Percentiles rank a stretch among this genome's conserved stretches.
Evolutionary conservation across 306 rosid genomes (phyloP).

Genomic region (Acacia confusa): DNA sequence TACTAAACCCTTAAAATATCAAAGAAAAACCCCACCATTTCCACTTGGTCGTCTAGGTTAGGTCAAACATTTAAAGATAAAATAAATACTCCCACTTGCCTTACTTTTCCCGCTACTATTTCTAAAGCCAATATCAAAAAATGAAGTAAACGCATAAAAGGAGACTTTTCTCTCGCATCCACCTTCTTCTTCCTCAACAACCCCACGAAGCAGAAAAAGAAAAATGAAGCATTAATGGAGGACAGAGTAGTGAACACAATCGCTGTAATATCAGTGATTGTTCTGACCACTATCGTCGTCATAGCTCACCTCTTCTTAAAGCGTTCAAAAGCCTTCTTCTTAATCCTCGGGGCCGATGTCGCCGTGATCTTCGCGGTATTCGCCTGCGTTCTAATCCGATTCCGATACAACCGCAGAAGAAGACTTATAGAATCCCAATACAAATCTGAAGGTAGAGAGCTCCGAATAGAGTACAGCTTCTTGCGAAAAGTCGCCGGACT

Average conservation of each 20-base stretch:
- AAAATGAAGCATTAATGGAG: conserved; percentile 62
- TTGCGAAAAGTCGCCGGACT: conserved; percentile 82
- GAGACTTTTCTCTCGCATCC: background rate
- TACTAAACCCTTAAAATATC: background rate
- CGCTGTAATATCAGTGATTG: conserved; percentile 40
- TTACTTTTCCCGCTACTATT: too few relatives aligned
- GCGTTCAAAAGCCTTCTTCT: conserved; percentile 61
- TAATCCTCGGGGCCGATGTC: conserved; percentile 65
- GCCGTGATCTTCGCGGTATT: conserved; percentile 61
- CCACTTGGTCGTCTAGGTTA: background rate
- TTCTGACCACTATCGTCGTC: conserved; percentile 47
- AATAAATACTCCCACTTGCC: background rate
- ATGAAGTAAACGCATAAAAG: background rate
- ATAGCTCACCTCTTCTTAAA: conserved; percentile 52
- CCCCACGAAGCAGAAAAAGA: background rate
- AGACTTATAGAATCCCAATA: conserved; percentile 46
- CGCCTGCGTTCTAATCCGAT: conserved; percentile 54
- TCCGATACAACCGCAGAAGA: conserved; percentile 50
- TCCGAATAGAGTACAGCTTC: conserved; percentile 87
- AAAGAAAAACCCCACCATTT: background rate
- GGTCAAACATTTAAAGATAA: background rate
- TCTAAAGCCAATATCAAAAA: background rate
- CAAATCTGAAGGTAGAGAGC: conserved; percentile 76
- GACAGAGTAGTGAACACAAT: conserved; percentile 57
- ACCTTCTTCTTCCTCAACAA: background rate